phyloP scores from a whole-genome alignment of 768 basidiomycete species.

The Cystobasidium onofrii region DNA sequence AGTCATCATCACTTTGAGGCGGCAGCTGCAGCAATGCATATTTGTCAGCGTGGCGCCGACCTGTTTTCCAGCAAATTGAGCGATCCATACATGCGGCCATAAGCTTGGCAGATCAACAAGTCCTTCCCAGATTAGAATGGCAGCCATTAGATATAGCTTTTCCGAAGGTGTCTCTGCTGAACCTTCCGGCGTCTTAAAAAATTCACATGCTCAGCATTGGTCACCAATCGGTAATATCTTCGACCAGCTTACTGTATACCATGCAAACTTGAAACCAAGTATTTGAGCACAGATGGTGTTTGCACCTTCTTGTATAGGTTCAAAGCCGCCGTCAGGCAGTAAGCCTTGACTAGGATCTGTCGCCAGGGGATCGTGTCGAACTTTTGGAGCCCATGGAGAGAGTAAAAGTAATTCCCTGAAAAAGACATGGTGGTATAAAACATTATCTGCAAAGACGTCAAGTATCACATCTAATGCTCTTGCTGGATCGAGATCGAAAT shows the following conservation, averaged over 20 bases:
- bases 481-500: slow-evolving; percentile 93
- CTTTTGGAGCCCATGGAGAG: slow-evolving; percentile 60
- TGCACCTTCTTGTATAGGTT: slow-evolving; percentile 38
- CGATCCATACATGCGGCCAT: slow-evolving; percentile 74
- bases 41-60: too few relatives aligned
- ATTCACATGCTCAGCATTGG: background rate
- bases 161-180: slow-evolving; percentile 56
- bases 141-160: slow-evolving; percentile 70
- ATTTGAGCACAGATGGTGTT: slow-evolving; percentile 58
- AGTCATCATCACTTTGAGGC: slow-evolving; percentile 62
- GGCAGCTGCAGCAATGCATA: slow-evolving; percentile 51
- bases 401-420: slow-evolving; percentile 76
- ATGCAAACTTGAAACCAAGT: slow-evolving; percentile 91
- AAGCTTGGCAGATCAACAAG: slow-evolving; percentile 79
- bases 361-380: background rate
- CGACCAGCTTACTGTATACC: slow-evolving; percentile 63
- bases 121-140: slow-evolving; percentile 79
- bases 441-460: slow-evolving; percentile 75
- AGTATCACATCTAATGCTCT: slow-evolving; percentile 86
- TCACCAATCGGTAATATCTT: background rate
- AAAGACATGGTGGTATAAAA: slow-evolving; percentile 75
- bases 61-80: slow-evolving; percentile 8
- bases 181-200: slow-evolving; percentile 29
- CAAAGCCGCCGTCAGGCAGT: slow-evolving; percentile 40
- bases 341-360: background rate